Conservation (phyloP, 306 rosid species). For the Citrullus amarus region DNA sequence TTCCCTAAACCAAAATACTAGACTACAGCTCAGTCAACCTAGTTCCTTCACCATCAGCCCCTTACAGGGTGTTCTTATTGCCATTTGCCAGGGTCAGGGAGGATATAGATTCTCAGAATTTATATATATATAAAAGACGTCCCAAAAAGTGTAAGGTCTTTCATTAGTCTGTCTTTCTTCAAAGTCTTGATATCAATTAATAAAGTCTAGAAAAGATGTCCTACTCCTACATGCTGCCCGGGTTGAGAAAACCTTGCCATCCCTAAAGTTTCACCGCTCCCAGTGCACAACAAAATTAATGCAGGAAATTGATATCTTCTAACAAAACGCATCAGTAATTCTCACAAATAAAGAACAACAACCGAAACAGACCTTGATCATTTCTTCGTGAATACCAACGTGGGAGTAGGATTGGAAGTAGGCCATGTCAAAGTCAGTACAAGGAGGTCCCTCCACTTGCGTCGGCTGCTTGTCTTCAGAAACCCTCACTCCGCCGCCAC, state of each 20-base stretch:
- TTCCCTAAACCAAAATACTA: background rate
- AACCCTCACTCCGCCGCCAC: constrained; percentile 51
- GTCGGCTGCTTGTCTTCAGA: constrained; percentile 24
- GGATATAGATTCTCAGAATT: background rate
- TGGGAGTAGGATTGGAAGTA: constrained; percentile 90
- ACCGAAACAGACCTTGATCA: constrained; percentile 63
- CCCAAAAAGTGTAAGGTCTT: background rate
- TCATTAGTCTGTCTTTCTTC: background rate
- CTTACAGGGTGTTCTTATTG: background rate
- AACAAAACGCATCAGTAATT: background rate
- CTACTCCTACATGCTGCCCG: background rate
- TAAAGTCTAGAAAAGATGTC: background rate
- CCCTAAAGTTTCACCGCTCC: background rate
- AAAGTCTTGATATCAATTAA: background rate
- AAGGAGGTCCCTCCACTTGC: constrained; percentile 34
- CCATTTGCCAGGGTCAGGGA: background rate
- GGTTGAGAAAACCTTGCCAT: background rate
- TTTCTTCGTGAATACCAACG: constrained; percentile 92
- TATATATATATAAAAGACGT: background rate
- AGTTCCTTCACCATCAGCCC: background rate
- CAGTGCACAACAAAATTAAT: background rate
- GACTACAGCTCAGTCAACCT: background rate
- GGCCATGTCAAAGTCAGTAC: constrained; percentile 88
- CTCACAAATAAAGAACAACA: background rate
- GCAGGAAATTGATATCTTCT: background rate